A percentile compares a stretch with the other conserved stretches of the same genome.
Conservation (phyloP, 345 rosid species). For the Populus tremula region DNA sequence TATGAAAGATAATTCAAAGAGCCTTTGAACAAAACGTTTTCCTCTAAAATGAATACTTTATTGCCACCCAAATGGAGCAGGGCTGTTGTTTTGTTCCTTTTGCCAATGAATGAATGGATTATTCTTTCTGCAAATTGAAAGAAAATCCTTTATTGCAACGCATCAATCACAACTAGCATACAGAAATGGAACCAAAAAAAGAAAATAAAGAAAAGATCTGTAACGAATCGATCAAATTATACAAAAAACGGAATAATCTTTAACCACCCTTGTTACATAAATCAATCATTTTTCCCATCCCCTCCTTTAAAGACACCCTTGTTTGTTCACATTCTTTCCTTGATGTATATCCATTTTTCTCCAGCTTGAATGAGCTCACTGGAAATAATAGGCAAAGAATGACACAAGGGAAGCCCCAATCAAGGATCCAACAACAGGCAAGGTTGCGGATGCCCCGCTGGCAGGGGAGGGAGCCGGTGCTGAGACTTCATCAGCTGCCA, state of each 20-base stretch:
- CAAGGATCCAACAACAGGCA: slow-evolving; percentile 59
- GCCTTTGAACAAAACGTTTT: background rate
- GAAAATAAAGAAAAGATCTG: too few relatives aligned
- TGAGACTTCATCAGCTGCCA: slow-evolving; percentile 40
- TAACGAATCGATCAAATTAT: background rate
- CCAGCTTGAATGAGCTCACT: slow-evolving; percentile 24
- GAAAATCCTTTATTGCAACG: background rate
- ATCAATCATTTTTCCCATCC: background rate
- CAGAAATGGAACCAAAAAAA: background rate
- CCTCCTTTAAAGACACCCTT: background rate
- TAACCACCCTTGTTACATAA: background rate
- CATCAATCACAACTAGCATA: background rate
- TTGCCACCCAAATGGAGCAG: background rate
- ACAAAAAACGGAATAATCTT: background rate
- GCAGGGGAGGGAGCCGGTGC: slow-evolving; percentile 31
- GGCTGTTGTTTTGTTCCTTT: background rate
- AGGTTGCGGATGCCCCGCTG: slow-evolving; percentile 35
- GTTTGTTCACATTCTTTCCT: background rate
- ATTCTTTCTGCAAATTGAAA: too few relatives aligned
- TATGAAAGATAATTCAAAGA: background rate
- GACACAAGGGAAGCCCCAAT: slow-evolving; percentile 63
- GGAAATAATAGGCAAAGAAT: slow-evolving; percentile 55
- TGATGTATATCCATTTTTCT: background rate
- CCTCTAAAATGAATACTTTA: background rate
- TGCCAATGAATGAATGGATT: too few relatives aligned